Base-by-base conservation (phyloP, 805 yeast species). In the Starmerella roubikii region DNA sequence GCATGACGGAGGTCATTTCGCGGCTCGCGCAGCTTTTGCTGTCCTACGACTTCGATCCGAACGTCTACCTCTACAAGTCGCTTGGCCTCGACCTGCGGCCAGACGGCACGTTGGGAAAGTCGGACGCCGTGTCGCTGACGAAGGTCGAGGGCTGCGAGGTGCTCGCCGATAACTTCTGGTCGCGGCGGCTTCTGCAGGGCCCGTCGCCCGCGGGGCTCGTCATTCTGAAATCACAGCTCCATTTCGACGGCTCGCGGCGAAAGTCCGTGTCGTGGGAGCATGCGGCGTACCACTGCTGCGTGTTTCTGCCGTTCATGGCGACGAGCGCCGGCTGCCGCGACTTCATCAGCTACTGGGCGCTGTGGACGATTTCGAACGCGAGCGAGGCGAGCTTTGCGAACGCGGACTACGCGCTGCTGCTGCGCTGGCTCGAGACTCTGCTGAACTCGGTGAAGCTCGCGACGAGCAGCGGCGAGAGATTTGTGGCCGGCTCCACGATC, bases 31-130 rank as follows among this genome's bases (percentile, higher is more conserved):
- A 67, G 38, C 60, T 84, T 42, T 68, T 79, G 0, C 52, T 65
- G 24, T 72, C 91, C 3, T 71, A 70, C 57, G 97, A 86, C 56
- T 52, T 83, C 37, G 72, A 77, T 37, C 59, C 75, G 11, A 59
- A 30, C 49, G 34, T 32, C 23, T 39, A 24, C 19, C 25, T 49
- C 18, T 28, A 26, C 15, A 36, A 54, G 2, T 51, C n/a, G 22
- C n/a, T 31, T 4, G 47, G 45, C 6, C 8, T 36, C 15, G 6
- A 6, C 3, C 15, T 28, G 5, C 3, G 17, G 8, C 17, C 21
- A 4, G 23, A 25, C 21, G 33, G 20, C 17, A 10, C 5, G 24
- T 3, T n/a, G 10, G 19, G 6, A 12, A 30, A 13, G 22, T 17
- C 21, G 17, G 7, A 23, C 11, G 6, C 29, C 4, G 17, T 12